Conservation (phyloP, 2,329 filamentous ascomycete species). For the Sporothrix euskadiensis region DNA sequence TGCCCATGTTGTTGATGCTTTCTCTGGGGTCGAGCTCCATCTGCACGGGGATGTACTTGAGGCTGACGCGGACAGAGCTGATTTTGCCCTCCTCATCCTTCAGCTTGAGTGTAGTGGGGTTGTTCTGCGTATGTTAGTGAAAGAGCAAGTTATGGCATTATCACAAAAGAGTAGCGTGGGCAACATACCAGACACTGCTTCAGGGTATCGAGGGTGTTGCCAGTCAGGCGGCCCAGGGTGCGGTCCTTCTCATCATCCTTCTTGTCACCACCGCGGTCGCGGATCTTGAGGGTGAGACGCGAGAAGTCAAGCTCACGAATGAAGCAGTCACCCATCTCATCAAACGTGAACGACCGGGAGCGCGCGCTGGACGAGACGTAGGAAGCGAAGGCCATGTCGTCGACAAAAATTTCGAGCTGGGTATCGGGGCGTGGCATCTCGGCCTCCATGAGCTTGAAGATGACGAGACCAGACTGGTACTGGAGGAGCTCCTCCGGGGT, state of each 20-base stretch:
- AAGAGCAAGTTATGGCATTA: too few species aligned
- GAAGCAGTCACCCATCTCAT: slow-evolving; percentile 93
- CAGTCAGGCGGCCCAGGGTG: slow-evolving; percentile 77
- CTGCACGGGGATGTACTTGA: slow-evolving; percentile 91
- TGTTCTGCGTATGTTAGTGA: slow-evolving; percentile 61
- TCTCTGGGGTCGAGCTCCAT: slow-evolving; percentile 94
- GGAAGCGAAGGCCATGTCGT: slow-evolving; percentile 90
- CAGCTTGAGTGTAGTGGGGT: slow-evolving; percentile 78
- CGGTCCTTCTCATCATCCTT: slow-evolving; percentile 67
- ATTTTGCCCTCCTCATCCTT: slow-evolving; percentile 74
- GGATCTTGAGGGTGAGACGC: slow-evolving; percentile 81
- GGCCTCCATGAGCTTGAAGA: slow-evolving; percentile 91
- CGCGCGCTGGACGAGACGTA: slow-evolving; percentile 79
- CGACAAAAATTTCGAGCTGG: slow-evolving; percentile 84
- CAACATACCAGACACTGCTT: slow-evolving; percentile 77
- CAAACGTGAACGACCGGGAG: slow-evolving; percentile 69
- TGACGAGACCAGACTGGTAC: slow-evolving; percentile 87
- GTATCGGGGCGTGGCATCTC: slow-evolving; percentile 75
- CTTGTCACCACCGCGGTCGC: slow-evolving; percentile 70
- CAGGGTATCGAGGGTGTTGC: slow-evolving; percentile 81
- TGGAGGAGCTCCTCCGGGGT: slow-evolving; percentile 76
- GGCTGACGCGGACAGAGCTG: slow-evolving; percentile 82
- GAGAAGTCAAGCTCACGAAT: slow-evolving; percentile 98
- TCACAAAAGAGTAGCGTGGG: background rate
- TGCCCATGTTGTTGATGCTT: slow-evolving; percentile 99